Base-by-base conservation (phyloP, 345 rosid species). In the Acer yangbiense region DNA sequence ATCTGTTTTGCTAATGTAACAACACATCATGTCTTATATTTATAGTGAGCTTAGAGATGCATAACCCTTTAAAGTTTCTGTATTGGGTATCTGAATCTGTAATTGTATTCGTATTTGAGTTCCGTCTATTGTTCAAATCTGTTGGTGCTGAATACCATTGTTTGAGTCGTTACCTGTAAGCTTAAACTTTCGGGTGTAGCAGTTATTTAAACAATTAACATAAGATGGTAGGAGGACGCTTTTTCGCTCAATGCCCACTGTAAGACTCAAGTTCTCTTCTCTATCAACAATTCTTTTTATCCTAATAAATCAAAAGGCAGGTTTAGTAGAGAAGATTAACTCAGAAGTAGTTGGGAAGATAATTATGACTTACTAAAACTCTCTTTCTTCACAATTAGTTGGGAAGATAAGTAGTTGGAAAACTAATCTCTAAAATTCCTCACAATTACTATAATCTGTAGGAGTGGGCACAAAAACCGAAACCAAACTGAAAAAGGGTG, bases 331-430 rank as follows among this genome's bases (percentile, higher is more conserved):
- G 70, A 32, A 29, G 48, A 71, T 55, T 29, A 44, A 70, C 50
- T 48, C n/a, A 48, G 52, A 32, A 71, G 76, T 71, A 25, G 65
- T 44, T 71, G 9, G 76, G 35, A 58, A 55, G 25, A 35, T 75
- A 54, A 65, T 65, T 55, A 18, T 52, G 4, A 27, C 12, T 52
- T 52, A 14, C 44, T 23, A 50, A 70, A 0, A 6, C 74, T 7
- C 25, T 18, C 44, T 3, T 69, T 23, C 71, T 25, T 25, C 23
- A 23, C 25, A 23, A 23, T 23, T 23, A 23, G 25, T 23, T 23
- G 25, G 25, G 25, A 23, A 23, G 25, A 23, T 23, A 23, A 23
- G 25, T 23, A 23, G 25, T 23, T 23, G 25, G 25, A 23, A 23
- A 23, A 23, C 25, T 23, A 23, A 23, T 21, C 17, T 32, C 20